Conservation (phyloP, 2,329 filamentous ascomycete genomes). For the Ophiostoma himal-ulmi region DNA sequence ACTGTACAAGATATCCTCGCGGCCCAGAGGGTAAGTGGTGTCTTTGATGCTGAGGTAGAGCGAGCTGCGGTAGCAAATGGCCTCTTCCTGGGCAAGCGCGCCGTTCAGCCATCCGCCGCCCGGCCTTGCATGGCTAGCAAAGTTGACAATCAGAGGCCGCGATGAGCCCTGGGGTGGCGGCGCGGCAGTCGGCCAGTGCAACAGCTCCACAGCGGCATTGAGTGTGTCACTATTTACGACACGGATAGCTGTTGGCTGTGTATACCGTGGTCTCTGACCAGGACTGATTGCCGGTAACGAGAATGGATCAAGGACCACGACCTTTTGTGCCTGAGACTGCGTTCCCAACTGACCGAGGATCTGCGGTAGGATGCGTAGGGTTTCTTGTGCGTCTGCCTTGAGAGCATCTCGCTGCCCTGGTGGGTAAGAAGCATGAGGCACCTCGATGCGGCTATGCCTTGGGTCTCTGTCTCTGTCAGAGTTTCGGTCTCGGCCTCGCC, state of each 20-base stretch:
- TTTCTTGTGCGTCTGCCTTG: slow-evolving; percentile 43
- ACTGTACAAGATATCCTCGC: slow-evolving; percentile 31
- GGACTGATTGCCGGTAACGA: slow-evolving; percentile 33
- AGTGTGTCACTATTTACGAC: slow-evolving; percentile 54
- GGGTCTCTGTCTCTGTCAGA: background rate
- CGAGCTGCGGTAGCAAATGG: slow-evolving; percentile 59
- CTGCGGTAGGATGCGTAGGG: slow-evolving; percentile 41
- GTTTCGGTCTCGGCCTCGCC: background rate
- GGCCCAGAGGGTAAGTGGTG: slow-evolving; percentile 28
- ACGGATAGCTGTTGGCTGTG: slow-evolving; percentile 35
- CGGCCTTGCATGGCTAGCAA: slow-evolving; percentile 52
- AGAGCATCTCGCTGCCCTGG: slow-evolving; percentile 29
- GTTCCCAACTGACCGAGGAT: slow-evolving; percentile 42
- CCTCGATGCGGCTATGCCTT: background rate
- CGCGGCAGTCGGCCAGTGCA: slow-evolving; percentile 7
- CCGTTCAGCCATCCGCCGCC: slow-evolving; percentile 63
- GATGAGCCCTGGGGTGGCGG: slow-evolving; percentile 17
- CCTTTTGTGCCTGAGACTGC: slow-evolving; percentile 34
- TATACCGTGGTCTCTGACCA: slow-evolving; percentile 40
- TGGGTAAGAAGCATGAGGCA: slow-evolving; percentile 16
- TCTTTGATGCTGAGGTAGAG: slow-evolving; percentile 45
- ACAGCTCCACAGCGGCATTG: slow-evolving; percentile 45
- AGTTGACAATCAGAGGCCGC: slow-evolving; percentile 49
- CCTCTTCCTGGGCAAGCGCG: slow-evolving; percentile 62
- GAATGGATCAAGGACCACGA: slow-evolving; percentile 36